Conservation (phyloP, 768 basidiomycete species). For the Mycena leptocephala region DNA sequence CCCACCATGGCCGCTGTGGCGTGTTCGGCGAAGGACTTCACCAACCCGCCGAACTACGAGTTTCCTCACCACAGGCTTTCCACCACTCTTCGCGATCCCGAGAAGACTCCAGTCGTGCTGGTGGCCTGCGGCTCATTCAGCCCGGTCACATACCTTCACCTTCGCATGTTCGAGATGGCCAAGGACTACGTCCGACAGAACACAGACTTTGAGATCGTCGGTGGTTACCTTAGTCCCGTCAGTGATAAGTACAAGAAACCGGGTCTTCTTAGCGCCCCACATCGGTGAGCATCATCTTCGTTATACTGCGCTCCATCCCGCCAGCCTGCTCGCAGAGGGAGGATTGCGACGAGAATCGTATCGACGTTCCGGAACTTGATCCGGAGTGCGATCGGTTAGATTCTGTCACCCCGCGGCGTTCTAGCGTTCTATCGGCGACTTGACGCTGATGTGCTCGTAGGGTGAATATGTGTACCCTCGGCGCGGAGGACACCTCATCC, state of each 20-base stretch:
- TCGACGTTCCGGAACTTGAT: slow-evolving; percentile 40
- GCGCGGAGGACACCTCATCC: slow-evolving; percentile 89
- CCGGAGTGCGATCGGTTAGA: slow-evolving; percentile 35
- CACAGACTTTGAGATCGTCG: slow-evolving; percentile 94
- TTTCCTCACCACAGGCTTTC: slow-evolving; percentile 80
- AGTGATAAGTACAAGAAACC: slow-evolving; percentile 97
- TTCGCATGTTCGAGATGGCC: slow-evolving; percentile 99
- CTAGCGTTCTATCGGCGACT: slow-evolving; percentile 34
- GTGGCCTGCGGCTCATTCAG: slow-evolving; percentile 99
- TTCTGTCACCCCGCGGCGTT: slow-evolving; percentile 37
- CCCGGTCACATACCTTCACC: slow-evolving; percentile 96
- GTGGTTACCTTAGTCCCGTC: slow-evolving; percentile 97
- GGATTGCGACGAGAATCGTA: slow-evolving; percentile 28
- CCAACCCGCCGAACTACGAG: slow-evolving; percentile 75
- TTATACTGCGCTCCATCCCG: background rate
- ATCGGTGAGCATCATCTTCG: slow-evolving; percentile 78
- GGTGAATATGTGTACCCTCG: slow-evolving; percentile 91
- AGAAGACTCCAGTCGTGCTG: slow-evolving; percentile 90
- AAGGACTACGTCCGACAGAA: slow-evolving; percentile 95
- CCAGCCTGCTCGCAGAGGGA: slow-evolving; percentile 1
- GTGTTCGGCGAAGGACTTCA: slow-evolving; percentile 63
- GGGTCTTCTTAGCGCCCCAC: slow-evolving; percentile 88
- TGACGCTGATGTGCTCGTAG: slow-evolving; percentile 58
- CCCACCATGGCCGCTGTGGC: slow-evolving; percentile 40
- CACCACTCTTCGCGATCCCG: slow-evolving; percentile 69